These are phyloP conservation scores for Neurospora pannonica DNA, from an alignment of 495 filamentous ascomycete species.

Conservation along the genomic window DNA sequence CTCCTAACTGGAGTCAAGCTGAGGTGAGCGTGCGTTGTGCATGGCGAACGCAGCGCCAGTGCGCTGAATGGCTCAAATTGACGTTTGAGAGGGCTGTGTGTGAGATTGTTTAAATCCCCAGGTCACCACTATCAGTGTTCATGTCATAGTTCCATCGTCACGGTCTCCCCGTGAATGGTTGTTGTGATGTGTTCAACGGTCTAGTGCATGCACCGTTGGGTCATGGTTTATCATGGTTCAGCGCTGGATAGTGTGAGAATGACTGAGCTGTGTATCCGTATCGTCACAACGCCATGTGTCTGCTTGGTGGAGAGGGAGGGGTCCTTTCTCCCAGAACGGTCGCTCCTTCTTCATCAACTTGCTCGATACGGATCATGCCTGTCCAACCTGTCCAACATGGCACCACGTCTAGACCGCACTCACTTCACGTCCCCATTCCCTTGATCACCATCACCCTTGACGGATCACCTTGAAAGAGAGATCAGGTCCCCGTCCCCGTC, in stretches of 20 bases:
- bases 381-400: conserved; percentile 14
- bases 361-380: conserved; percentile 18
- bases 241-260: neutral
- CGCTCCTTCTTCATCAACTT: neutral
- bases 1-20: neutral
- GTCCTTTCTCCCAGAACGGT: neutral
- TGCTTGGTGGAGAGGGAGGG: neutral
- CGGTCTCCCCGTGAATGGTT: neutral
- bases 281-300: neutral
- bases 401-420: conserved; percentile 14
- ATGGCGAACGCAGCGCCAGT: neutral
- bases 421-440: conserved; percentile 9
- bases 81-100: neutral
- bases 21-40: neutral
- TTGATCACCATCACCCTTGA: neutral
- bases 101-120: neutral
- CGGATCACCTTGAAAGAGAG: neutral
- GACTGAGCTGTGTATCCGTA: neutral
- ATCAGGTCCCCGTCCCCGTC: neutral
- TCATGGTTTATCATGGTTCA: neutral
- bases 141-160: neutral
- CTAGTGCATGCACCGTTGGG: neutral
- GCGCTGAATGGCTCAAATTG: neutral
- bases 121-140: neutral
- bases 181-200: neutral